Evolutionary conservation across 306 rosid genomes (phyloP).

Genomic region (Ammopiptanthus mongolicus): DNA sequence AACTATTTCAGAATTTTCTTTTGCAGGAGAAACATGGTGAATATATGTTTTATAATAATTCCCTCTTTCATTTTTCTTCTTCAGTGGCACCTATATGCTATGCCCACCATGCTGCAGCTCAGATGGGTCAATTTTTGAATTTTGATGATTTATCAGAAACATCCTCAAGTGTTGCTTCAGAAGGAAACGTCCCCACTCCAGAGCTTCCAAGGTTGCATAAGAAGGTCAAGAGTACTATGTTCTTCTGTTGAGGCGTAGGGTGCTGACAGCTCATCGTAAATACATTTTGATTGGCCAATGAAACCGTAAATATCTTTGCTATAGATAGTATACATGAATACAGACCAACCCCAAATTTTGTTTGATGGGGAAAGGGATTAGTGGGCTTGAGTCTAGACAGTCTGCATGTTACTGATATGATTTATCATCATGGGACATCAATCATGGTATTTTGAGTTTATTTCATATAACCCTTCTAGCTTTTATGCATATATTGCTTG

Average conservation of each 20-base stretch:
- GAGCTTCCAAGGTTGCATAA: conserved; percentile 68
- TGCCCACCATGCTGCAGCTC: conserved; percentile 88
- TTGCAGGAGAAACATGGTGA: neutral
- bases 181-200: conserved; percentile 38
- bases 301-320: conserved; percentile 16
- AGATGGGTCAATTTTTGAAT: conserved; percentile 65
- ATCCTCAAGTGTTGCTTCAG: conserved; percentile 25
- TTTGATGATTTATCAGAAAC: conserved; percentile 56
- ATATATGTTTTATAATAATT: conserved; percentile 6
- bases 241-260: conserved; percentile 59
- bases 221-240: conserved; percentile 57
- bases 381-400: neutral
- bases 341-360: conserved; percentile 22
- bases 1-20: neutral
- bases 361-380: conserved; percentile 21
- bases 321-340: neutral
- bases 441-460: neutral
- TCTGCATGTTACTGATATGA: neutral
- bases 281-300: conserved; percentile 10
- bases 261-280: conserved; percentile 17
- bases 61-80: neutral
- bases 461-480: neutral
- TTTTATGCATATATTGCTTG: neutral
- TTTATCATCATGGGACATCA: neutral
- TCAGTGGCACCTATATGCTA: conserved; percentile 81